These are phyloP conservation scores for Phytophthora idaei DNA, from an alignment of 352 stramenopile species.

Conservation along the genomic window DNA sequence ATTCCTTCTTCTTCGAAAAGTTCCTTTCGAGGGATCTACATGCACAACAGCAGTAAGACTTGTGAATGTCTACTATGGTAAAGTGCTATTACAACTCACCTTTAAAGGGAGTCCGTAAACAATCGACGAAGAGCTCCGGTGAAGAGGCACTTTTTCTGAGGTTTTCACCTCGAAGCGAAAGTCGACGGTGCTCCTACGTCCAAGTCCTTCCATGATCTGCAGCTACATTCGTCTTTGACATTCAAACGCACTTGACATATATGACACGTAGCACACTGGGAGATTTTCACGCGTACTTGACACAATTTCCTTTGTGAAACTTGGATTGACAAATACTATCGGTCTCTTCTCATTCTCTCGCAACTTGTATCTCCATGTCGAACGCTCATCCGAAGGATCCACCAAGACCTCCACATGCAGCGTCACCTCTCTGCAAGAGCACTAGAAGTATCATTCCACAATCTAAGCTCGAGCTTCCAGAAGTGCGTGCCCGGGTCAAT, in stretches of 20 bases:
- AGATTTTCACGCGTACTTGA: conserved; percentile 6
- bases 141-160: conserved; percentile 39
- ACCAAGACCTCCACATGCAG: conserved; percentile 60
- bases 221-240: conserved; percentile 66
- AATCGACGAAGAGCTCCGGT: conserved; percentile 25
- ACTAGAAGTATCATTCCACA: conserved; percentile 10
- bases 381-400: conserved; percentile 24
- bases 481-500: conserved; percentile 58
- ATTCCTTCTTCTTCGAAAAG: conserved; percentile 13
- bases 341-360: conserved; percentile 20
- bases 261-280: conserved; percentile 48
- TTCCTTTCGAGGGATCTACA: conserved; percentile 23
- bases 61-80: too few relatives aligned
- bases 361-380: conserved; percentile 25
- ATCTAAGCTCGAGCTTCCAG: conserved; percentile 44
- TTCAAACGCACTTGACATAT: conserved; percentile 40
- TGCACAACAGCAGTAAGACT: too few relatives aligned
- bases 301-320: neutral
- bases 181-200: neutral
- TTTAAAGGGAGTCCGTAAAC: conserved; percentile 28
- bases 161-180: conserved; percentile 40
- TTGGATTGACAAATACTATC: conserved; percentile 35
- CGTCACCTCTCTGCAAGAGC: neutral
- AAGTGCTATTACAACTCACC: conserved; percentile 13
- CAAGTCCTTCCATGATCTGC: conserved; percentile 51